Conservation (phyloP, 805 yeast genomes). For the Candida gorgasii region DNA sequence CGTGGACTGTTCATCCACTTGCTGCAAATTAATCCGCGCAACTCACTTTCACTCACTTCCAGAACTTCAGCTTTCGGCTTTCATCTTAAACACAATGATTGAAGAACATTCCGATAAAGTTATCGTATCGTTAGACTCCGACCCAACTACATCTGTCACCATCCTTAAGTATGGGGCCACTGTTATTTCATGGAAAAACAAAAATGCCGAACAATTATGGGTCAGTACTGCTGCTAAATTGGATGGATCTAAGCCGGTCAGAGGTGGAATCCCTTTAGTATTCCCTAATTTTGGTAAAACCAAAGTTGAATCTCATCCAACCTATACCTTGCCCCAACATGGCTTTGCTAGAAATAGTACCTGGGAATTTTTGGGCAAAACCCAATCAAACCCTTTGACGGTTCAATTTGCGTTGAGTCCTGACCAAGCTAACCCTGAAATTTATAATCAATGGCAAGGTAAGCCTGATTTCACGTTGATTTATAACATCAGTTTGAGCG, state of each 20-base stretch:
- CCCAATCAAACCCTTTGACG: conserved; percentile 65
- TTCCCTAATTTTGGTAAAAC: conserved; percentile 90
- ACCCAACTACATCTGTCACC: conserved; percentile 56
- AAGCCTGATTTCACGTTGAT: conserved; percentile 73
- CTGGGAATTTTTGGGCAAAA: conserved; percentile 95
- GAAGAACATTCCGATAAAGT: conserved; percentile 68
- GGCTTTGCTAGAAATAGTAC: conserved; percentile 89
- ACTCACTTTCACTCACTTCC: no score
- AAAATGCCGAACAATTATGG: conserved; percentile 83
- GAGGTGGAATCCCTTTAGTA: conserved; percentile 97
- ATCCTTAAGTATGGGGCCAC: conserved; percentile 89
- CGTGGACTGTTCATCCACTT: no score
- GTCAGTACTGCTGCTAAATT: conserved; percentile 71
- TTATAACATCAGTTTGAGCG: conserved; percentile 62
- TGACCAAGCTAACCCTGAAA: conserved; percentile 68
- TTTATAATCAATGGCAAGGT: conserved; percentile 55
- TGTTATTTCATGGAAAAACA: conserved; percentile 72
- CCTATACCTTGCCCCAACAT: conserved; percentile 83
- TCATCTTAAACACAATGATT: no score
- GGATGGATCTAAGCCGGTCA: conserved; percentile 91
- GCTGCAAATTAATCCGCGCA: neutral
- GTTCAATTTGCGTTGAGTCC: conserved; percentile 92
- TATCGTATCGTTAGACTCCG: conserved; percentile 54
- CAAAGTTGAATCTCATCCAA: conserved; percentile 50
- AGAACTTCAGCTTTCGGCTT: no score